A percentile compares a stretch with the other conserved stretches of the same genome.
Conservation (phyloP, 306 rosid genomes). For the Prunus campanulata region DNA sequence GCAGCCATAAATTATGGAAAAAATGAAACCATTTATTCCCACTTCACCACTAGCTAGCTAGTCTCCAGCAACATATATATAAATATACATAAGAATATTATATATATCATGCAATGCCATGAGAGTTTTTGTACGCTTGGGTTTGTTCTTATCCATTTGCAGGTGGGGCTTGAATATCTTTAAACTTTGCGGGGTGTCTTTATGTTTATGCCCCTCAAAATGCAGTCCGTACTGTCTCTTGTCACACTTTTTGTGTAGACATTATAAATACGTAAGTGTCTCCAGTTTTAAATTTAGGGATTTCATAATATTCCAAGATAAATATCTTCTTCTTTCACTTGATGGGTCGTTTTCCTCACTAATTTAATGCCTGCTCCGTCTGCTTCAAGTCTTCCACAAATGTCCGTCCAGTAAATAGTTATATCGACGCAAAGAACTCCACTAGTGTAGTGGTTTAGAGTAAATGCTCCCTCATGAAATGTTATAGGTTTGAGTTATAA, state of each 20-base stretch:
- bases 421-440: too few relatives aligned
- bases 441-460: accelerated
- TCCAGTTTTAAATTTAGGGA: background rate
- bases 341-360: background rate
- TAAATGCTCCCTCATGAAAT: accelerated
- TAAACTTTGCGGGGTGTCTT: background rate
- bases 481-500: accelerated
- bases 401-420: too few relatives aligned
- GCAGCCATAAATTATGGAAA: background rate
- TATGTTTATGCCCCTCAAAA: background rate
- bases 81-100: too few relatives aligned
- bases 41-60: background rate
- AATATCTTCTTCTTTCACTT: background rate
- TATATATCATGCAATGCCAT: background rate
- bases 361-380: background rate
- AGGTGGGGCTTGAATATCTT: background rate
- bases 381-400: background rate
- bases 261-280: background rate
- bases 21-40: background rate
- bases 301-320: slow-evolving; percentile 2
- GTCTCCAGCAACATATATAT: too few relatives aligned
- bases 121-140: too few relatives aligned
- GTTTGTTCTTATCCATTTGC: background rate
- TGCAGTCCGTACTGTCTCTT: background rate
- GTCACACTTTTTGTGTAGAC: background rate